Evolutionary conservation across 73 alveolate species (phyloP).

Genomic region (Paramecium sonneborni): DNA sequence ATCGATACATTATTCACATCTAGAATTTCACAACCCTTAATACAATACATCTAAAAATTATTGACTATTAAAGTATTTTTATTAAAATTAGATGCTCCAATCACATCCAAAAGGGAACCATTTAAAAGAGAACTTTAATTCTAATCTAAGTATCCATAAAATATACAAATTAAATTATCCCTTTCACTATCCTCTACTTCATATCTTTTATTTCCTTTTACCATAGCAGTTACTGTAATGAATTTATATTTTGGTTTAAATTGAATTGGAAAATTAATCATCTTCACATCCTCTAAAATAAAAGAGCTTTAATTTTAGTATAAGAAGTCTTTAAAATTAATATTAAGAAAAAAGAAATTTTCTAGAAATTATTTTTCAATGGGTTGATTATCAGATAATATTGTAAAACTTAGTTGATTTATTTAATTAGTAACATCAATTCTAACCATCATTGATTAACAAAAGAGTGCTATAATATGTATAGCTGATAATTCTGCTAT

Average conservation of each 20-base stretch:
- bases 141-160: conserved; percentile 34
- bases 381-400: neutral
- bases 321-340: neutral
- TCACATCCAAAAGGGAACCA: conserved; percentile 1
- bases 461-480: conserved; percentile 10
- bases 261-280: conserved; percentile 27
- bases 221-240: conserved; percentile 26
- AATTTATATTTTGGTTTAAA: conserved; percentile 40
- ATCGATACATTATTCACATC: neutral
- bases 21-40: neutral
- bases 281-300: neutral
- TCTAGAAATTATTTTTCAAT: neutral
- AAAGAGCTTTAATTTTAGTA: neutral
- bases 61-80: neutral
- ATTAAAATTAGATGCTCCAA: conserved; percentile 8
- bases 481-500: conserved; percentile 6
- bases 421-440: neutral
- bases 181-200: neutral
- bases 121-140: neutral
- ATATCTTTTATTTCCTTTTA: conserved; percentile 12
- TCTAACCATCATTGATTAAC: neutral
- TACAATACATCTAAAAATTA: conserved; percentile 40
- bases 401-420: neutral
- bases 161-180: neutral
- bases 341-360: neutral